Evolutionary conservation across 306 rosid genomes (phyloP), one percentile per base, ranked within the genome.

Genomic region (Gynostemma pentaphyllum): DNA sequence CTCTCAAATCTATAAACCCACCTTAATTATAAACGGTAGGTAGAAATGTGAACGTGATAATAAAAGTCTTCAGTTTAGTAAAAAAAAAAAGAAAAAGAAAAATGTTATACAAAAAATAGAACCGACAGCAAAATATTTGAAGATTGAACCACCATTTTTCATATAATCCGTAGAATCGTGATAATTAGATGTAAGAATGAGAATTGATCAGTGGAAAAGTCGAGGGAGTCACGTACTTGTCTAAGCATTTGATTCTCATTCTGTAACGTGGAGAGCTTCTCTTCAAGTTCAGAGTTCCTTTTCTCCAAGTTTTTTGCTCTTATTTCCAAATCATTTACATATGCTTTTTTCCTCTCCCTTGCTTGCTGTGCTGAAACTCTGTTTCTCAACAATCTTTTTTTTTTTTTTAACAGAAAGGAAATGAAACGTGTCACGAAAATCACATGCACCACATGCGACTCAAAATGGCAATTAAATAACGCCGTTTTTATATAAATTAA

Each of bases 331-430:
- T 88, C 99, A 63, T 9, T 76, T 80, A 92, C 73, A 71, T 92
- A 88, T 2, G 87, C 96, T 79, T 92, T 92, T 76, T 88, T 92
- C 72, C 94, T 88, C 75, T 92, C 99, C 80, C 99, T 86, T 65
- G 99, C 99, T 78, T 84, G 99, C 67, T 92, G 99, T 51, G 99
- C 96, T 22, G 99, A 92, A 62, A 92, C 99, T 81, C 96, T 79
- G 67, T 92, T 92, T 83, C 99, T 86, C 62, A 92, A 75, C 68
- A 92, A 72, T 80, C 99, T 92, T n/a, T n/a, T n/a, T n/a, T n/a
- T n/a, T n/a, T n/a, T n/a, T n/a, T n/a, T 54, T 0, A 36, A 39
- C 11, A 18, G 40, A 9, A 14, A 18, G n/a, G 1, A 18, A 15
- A 39, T 44, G 1, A 39, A 30, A 76, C 30, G 10, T 8, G 29